phyloP scores from a whole-genome alignment of 805 yeast genomes.

The Starmerella cellae region DNA sequence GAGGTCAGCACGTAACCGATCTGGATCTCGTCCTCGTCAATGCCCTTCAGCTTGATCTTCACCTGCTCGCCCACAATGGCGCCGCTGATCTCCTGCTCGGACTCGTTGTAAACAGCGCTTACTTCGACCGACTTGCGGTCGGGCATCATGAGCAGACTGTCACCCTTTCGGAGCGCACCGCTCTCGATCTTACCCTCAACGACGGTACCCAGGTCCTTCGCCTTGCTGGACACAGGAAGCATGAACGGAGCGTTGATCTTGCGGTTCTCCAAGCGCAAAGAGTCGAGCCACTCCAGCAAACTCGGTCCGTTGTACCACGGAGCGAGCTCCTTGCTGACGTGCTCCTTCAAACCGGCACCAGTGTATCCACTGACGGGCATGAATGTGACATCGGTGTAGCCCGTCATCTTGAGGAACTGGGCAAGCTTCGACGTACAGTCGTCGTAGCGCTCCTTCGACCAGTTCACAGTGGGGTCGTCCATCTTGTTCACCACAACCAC shows the following conservation, averaged over 20 bases:
- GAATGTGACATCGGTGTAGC: slow-evolving; percentile 76
- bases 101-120: slow-evolving; percentile 77
- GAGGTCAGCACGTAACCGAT: slow-evolving; percentile 88
- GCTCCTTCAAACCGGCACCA: slow-evolving; percentile 90
- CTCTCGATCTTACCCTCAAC: slow-evolving; percentile 98
- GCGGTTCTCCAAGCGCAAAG: slow-evolving; percentile 69
- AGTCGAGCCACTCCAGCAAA: slow-evolving; percentile 76
- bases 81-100: slow-evolving; percentile 81
- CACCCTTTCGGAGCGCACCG: slow-evolving; percentile 78
- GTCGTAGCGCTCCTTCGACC: slow-evolving; percentile 93
- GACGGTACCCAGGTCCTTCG: slow-evolving; percentile 93
- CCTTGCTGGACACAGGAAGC: slow-evolving; percentile 89
- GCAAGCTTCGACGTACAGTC: slow-evolving; percentile 83
- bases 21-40: slow-evolving; percentile 91
- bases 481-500: slow-evolving; percentile 92
- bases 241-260: slow-evolving; percentile 89
- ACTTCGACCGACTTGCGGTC: slow-evolving; percentile 75
- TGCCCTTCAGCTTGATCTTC: slow-evolving; percentile 80
- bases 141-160: slow-evolving; percentile 77
- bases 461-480: slow-evolving; percentile 94
- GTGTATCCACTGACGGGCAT: slow-evolving; percentile 99
- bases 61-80: slow-evolving; percentile 97
- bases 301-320: slow-evolving; percentile 96
- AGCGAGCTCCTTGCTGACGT: slow-evolving; percentile 54
- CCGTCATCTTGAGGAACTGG: slow-evolving; percentile 60